Evolutionary conservation across 495 filamentous ascomycete genomes (phyloP).

Genomic region (Neurospora cerealis): DNA sequence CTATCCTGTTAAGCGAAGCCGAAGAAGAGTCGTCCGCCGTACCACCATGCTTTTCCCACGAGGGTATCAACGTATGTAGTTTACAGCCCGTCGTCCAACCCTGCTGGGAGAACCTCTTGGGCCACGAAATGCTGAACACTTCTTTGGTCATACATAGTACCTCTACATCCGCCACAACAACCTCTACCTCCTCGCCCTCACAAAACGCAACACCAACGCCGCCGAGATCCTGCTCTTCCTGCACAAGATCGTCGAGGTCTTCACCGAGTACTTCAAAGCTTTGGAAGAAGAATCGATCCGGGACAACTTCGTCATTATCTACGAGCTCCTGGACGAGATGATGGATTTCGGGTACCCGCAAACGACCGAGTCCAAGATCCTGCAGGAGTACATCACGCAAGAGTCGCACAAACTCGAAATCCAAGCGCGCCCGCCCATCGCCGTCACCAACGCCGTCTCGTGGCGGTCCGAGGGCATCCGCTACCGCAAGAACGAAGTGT

Average conservation of each 20-base stretch:
- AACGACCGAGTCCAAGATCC: conserved; percentile 97
- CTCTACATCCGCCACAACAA: conserved; percentile 99
- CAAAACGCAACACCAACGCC: conserved; percentile 98
- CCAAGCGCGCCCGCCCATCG: conserved; percentile 97
- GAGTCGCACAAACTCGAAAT: conserved; percentile 98
- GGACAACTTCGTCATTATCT: conserved; percentile 99
- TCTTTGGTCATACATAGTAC: conserved; percentile 47
- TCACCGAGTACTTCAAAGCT: conserved; percentile 99
- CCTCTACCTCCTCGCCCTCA: conserved; percentile 95
- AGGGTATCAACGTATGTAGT: conserved; percentile 84
- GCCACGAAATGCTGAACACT: not conserved
- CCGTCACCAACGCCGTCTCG: conserved; percentile 95
- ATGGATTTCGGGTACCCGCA: conserved; percentile 99
- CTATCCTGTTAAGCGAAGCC: conserved; percentile 90
- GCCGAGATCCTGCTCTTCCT: conserved; percentile 97
- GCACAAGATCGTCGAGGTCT: conserved; percentile 96
- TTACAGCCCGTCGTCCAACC: not conserved
- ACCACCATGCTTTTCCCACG: conserved; percentile 95
- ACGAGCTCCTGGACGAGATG: conserved; percentile 99
- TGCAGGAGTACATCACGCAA: conserved; percentile 99
- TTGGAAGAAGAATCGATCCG: conserved; percentile 98
- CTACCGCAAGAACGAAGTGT: conserved; percentile 78
- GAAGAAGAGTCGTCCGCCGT: conserved; percentile 99
- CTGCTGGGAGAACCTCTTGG: not conserved
- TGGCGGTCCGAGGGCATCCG: conserved; percentile 98